These are phyloP conservation scores for Aaosphaeria pasadenensis DNA, from an alignment of 2,329 filamentous ascomycete genomes.

Conservation along the genomic window DNA sequence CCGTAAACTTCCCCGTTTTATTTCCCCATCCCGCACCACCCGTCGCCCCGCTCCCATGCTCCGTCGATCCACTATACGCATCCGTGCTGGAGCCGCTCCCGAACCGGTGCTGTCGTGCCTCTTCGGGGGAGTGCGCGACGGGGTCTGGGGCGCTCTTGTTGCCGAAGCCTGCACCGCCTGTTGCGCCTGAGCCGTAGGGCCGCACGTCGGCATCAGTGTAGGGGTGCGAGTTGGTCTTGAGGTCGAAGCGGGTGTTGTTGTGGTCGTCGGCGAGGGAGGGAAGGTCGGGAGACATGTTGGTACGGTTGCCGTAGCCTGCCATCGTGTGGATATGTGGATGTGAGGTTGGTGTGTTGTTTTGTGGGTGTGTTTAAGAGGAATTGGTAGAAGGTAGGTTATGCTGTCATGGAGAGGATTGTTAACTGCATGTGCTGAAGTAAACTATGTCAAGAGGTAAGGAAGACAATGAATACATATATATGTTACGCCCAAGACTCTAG, in stretches of 20 bases:
- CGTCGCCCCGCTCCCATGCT: slow-evolving; percentile 28
- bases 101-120: slow-evolving; percentile 17
- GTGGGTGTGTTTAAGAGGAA: not conserved
- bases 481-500: too few species aligned
- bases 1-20: slow-evolving; percentile 29
- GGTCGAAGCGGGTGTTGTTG: slow-evolving; percentile 24
- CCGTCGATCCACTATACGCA: slow-evolving; percentile 19
- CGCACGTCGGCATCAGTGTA: slow-evolving; percentile 23
- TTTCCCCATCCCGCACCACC: slow-evolving; percentile 40
- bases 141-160: slow-evolving; percentile 29
- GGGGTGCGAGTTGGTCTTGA: slow-evolving; percentile 17
- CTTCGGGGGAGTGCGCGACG: slow-evolving; percentile 1
- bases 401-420: too few species aligned
- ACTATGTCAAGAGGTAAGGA: too few species aligned
- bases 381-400: too few species aligned
- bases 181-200: slow-evolving; percentile 30
- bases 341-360: not conserved
- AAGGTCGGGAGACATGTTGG: slow-evolving; percentile 11
- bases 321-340: slow-evolving; percentile 7
- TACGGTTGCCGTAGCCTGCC: slow-evolving; percentile 38
- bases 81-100: slow-evolving; percentile 16
- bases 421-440: too few species aligned
- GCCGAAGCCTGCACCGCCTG: slow-evolving; percentile 34
- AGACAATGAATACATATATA: too few species aligned
- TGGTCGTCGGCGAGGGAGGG: slow-evolving; percentile 17